Evolutionary conservation across 768 basidiomycete genomes (phyloP).

Genomic region (Ramaria sp.): DNA sequence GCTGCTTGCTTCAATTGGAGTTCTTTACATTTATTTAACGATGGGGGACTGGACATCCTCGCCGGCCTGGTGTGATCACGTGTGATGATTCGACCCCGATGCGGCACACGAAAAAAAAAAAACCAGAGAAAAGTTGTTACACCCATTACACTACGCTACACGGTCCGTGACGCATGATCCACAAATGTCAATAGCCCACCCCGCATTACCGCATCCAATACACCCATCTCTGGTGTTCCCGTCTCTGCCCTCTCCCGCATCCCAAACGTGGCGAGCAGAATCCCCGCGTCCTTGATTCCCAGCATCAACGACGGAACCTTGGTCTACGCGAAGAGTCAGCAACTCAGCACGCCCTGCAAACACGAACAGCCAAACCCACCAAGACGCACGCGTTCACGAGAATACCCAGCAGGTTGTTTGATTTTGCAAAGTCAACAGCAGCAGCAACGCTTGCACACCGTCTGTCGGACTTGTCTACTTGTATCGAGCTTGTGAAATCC

Average conservation of each 20-base stretch:
- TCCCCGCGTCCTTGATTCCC: conserved; percentile 78
- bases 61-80: too few relatives aligned
- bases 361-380: conserved; percentile 42
- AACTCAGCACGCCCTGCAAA: background rate
- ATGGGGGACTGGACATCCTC: background rate
- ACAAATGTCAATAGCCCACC: conserved; percentile 58
- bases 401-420: conserved; percentile 87
- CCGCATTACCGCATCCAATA: conserved; percentile 59
- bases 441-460: conserved; percentile 64
- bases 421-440: conserved; percentile 87
- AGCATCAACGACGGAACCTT: conserved; percentile 86
- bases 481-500: conserved; percentile 14
- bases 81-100: too few relatives aligned
- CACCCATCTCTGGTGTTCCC: conserved; percentile 31
- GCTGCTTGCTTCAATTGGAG: background rate
- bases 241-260: conserved; percentile 22
- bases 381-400: conserved; percentile 80
- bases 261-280: conserved; percentile 83
- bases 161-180: conserved; percentile 39
- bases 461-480: conserved; percentile 23
- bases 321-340: conserved; percentile 33
- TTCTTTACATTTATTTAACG: background rate
- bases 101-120: too few relatives aligned
- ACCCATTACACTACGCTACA: too few relatives aligned
- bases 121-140: too few relatives aligned